Base-by-base conservation (phyloP, 768 basidiomycete genomes). In the Tylopilus sp. region DNA sequence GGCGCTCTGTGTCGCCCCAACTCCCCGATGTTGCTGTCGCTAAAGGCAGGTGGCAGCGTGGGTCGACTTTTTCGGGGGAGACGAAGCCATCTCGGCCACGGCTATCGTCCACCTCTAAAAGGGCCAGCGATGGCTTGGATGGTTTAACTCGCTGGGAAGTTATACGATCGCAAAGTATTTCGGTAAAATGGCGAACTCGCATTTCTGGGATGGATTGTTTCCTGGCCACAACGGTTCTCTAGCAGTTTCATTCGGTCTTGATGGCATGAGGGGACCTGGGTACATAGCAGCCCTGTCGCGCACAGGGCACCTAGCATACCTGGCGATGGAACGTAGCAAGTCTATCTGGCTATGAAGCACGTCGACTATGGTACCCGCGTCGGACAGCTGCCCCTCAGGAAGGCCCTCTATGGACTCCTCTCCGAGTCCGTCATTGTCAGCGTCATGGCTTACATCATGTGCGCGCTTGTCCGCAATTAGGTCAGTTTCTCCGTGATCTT, bases 71-170 rank as follows among this genome's bases (percentile, higher is more conserved):
- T 71, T 72, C 6, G 72, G 72, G 3, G 70, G 71, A 6, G 60
- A 74, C 19, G 72, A 72, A 47, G 70, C 71, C n/a, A 59, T 73
- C 30, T 56, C 67, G 10, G 70, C 72, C 17, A 72, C 71, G 42
- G 22, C 24, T n/a, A 43, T 26, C 26, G 42, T 43, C 26, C 42
- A 43, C 7, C 25, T 43, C 4, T 69, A 63, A 44, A 14, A 42
- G 30, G 68, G 69, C 5, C 59, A 67, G 46, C 64, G 59, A 19
- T 74, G 62, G 64, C 53, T 73, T 6, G 72, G 72, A 1, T 74
- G 66, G 67, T 74, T 58, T 42, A 72, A 72, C 24, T 67, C 71
- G 7, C 72, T 71, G 0, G 71, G 72, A 9, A 68, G 69, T 43
- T 66, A 68, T 47, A 59, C 52, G 0, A 40, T 73, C 31, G 72